Percentiles rank a stretch among this genome's conserved stretches.
Conservation (phyloP, 2,329 filamentous ascomycete species). For the Aspergillus felis region DNA sequence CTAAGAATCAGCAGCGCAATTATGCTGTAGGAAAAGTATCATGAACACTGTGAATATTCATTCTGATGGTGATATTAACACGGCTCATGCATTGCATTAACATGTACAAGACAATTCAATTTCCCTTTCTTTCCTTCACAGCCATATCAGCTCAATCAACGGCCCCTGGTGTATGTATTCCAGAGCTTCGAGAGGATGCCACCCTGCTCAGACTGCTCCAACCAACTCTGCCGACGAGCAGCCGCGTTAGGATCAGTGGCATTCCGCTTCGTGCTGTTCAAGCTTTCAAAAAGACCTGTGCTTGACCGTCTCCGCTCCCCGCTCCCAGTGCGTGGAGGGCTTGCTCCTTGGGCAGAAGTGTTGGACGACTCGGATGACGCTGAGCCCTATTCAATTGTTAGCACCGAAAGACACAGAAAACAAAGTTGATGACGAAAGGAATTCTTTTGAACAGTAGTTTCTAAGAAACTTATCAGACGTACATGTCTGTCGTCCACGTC, state of each 20-base stretch:
- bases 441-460: not conserved
- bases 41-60: not conserved
- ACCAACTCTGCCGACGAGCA: slow-evolving; percentile 41
- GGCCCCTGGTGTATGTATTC: slow-evolving; percentile 37
- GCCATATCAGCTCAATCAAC: slow-evolving; percentile 5
- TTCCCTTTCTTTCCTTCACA: not conserved
- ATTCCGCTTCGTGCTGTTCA: slow-evolving; percentile 45
- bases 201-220: slow-evolving; percentile 39
- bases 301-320: slow-evolving; percentile 28
- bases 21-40: too few species aligned
- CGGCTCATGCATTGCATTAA: not conserved
- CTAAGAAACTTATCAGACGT: slow-evolving; percentile 11
- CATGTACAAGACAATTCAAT: not conserved
- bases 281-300: slow-evolving; percentile 24
- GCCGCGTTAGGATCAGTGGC: slow-evolving; percentile 31
- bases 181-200: slow-evolving; percentile 40
- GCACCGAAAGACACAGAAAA: not conserved
- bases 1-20: not conserved
- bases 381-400: slow-evolving; percentile 19
- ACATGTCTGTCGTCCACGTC: slow-evolving; percentile 25
- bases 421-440: not conserved
- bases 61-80: not conserved
- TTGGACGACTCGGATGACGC: slow-evolving; percentile 26
- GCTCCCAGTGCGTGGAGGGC: slow-evolving; percentile 10
- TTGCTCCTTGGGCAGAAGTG: slow-evolving; percentile 11